Percentiles rank a stretch among this genome's conserved stretches.
These are phyloP conservation scores for Lycium ferocissimum DNA, from an alignment of 257 asterid species.

Conservation along the genomic window DNA sequence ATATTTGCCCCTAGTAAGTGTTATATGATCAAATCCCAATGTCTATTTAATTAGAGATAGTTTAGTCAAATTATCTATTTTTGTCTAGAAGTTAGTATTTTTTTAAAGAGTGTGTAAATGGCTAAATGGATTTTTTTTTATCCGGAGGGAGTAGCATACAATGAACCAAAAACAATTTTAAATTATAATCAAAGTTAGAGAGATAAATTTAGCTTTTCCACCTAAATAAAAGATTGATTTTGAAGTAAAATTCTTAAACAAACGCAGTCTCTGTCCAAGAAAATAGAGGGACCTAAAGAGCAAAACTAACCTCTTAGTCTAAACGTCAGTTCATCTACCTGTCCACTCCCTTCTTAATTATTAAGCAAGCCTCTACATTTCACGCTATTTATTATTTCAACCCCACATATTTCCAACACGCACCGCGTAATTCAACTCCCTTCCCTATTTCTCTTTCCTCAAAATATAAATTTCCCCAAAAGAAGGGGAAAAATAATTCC, in stretches of 20 bases:
- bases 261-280: background rate
- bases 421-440: background rate
- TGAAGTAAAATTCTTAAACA: background rate
- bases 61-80: too few species aligned
- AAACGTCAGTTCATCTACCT: background rate
- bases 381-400: conserved; percentile 32
- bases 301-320: background rate
- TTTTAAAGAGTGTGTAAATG: too few species aligned
- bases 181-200: background rate
- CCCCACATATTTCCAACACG: conserved; percentile 30
- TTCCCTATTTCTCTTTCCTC: background rate
- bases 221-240: background rate
- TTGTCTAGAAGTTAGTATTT: too few species aligned
- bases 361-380: conserved; percentile 42
- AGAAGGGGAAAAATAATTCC: background rate
- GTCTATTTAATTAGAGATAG: too few species aligned
- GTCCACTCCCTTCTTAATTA: conserved; percentile 34
- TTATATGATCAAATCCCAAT: too few species aligned
- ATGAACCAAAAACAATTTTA: too few species aligned
- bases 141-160: too few species aligned
- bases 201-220: background rate
- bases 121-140: too few species aligned
- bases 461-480: background rate
- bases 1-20: too few species aligned
- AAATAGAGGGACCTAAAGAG: background rate